These are phyloP conservation scores for Paralagenidium karlingii DNA, from an alignment of 352 stramenopile genomes.

Conservation along the genomic window DNA sequence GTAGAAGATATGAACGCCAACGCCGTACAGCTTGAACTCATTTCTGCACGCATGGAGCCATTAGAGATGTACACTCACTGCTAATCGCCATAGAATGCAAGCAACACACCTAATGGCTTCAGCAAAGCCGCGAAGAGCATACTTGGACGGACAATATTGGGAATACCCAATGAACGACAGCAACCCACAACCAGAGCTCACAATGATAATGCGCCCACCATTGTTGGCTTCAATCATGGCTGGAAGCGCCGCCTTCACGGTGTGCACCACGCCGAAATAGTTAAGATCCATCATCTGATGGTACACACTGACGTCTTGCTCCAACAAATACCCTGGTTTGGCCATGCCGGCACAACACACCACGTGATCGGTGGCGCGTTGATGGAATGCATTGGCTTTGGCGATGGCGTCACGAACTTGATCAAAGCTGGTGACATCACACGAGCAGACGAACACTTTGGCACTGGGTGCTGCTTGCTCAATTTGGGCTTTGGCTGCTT, in stretches of 20 bases:
- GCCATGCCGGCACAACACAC: conserved; percentile 53
- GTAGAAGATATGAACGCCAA: conserved; percentile 66
- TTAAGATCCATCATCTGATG: conserved; percentile 79
- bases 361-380: conserved; percentile 50
- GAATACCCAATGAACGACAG: conserved; percentile 76
- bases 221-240: conserved; percentile 52
- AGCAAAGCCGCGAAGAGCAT: conserved; percentile 61
- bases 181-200: conserved; percentile 53
- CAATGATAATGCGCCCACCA: conserved; percentile 50
- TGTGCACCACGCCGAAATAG: conserved; percentile 74
- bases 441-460: conserved; percentile 69
- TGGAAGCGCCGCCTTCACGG: conserved; percentile 68
- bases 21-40: conserved; percentile 59
- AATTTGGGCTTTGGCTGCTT: conserved; percentile 49
- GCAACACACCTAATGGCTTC: conserved; percentile 27
- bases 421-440: conserved; percentile 50
- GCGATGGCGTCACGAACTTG: conserved; percentile 48
- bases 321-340: conserved; percentile 56
- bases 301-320: conserved; percentile 56
- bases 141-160: conserved; percentile 74
- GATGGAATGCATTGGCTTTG: conserved; percentile 53
- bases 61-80: not conserved
- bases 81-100: not conserved
- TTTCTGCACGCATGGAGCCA: no score
- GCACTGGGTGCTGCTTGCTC: conserved; percentile 11